These are phyloP conservation scores for Yarrowia phangngaensis DNA, from an alignment of 805 yeast species.

Conservation along the genomic window DNA sequence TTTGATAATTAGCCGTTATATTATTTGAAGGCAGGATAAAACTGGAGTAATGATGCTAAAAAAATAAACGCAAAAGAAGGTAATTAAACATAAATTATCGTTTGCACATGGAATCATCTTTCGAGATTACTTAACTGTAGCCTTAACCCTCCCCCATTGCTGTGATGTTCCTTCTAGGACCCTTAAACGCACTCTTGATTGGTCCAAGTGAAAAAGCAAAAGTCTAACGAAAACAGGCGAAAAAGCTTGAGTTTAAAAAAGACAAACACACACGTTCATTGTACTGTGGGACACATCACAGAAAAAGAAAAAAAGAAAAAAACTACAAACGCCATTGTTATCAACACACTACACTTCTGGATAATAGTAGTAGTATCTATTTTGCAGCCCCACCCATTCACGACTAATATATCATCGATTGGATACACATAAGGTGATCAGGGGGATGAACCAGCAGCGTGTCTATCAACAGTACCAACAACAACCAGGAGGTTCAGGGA, in stretches of 20 bases:
- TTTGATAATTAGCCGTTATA: constrained; percentile 20
- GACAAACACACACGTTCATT: constrained; percentile 23
- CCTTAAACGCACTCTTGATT: neutral
- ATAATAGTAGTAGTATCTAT: too few relatives aligned
- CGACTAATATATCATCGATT: neutral
- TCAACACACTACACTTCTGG: too few relatives aligned
- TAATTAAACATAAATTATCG: too few relatives aligned
- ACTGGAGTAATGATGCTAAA: neutral
- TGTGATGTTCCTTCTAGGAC: neutral
- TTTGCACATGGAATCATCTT: too few relatives aligned
- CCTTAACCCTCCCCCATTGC: too few relatives aligned
- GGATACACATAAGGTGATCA: neutral
- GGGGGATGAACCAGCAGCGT: constrained; percentile 22
- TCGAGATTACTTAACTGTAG: too few relatives aligned
- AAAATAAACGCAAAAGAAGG: neutral
- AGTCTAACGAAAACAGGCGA: constrained; percentile 4
- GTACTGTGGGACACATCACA: constrained; percentile 22
- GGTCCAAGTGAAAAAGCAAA: constrained; percentile 15
- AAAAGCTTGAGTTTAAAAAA: constrained; percentile 16
- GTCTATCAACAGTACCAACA: constrained; percentile 21
- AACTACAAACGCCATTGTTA: too few relatives aligned
- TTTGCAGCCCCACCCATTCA: neutral
- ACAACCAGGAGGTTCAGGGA: constrained; percentile 16
- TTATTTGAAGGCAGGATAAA: neutral
- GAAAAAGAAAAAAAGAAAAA: neutral